A percentile compares a stretch with the other conserved stretches of the same genome.
Conservation (phyloP, 2,329 filamentous ascomycete genomes). For the Aureobasidium sp. region DNA sequence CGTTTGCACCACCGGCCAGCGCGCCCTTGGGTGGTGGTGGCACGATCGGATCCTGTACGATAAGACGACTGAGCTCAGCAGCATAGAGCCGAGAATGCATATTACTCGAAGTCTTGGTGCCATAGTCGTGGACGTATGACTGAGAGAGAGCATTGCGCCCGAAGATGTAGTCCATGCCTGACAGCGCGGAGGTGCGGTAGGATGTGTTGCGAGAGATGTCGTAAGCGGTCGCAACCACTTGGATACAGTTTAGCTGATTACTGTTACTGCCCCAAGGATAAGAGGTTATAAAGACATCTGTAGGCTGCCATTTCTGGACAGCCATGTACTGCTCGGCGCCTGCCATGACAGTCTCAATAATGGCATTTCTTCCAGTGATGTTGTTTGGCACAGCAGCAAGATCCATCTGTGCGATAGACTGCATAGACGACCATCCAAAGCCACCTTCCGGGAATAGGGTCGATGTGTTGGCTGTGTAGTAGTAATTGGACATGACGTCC, state of each 20-base stretch:
- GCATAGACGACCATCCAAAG: constrained; percentile 12
- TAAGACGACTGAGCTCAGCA: constrained; percentile 4
- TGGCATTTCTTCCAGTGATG: constrained; percentile 2
- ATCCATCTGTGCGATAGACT: constrained; percentile 9
- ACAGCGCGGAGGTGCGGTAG: constrained; percentile 10
- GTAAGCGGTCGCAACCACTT: constrained; percentile 17
- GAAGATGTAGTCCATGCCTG: constrained; percentile 16
- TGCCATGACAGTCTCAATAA: constrained; percentile 12
- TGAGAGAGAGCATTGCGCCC: constrained; percentile 15
- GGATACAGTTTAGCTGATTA: constrained; percentile 16
- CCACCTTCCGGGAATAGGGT: constrained; percentile 12
- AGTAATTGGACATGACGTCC: constrained; percentile 14
- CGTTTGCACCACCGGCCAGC: constrained; percentile 14
- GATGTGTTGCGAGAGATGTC: constrained; percentile 7
- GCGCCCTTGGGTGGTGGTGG: constrained; percentile 7
- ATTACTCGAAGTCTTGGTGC: constrained; percentile 14
- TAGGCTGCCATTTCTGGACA: constrained; percentile 7
- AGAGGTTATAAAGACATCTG: neutral
- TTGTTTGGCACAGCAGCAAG: constrained; percentile 17
- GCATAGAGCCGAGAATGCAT: constrained; percentile 16
- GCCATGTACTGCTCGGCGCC: constrained; percentile 14
- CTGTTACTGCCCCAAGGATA: constrained; percentile 17
- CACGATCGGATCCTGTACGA: constrained; percentile 7
- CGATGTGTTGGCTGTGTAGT: constrained; percentile 14
- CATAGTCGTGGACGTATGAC: constrained; percentile 16